Evolutionary conservation across 306 rosid species (phyloP), one percentile per base, ranked within the genome.

Genomic region (Sesbania bispinosa): DNA sequence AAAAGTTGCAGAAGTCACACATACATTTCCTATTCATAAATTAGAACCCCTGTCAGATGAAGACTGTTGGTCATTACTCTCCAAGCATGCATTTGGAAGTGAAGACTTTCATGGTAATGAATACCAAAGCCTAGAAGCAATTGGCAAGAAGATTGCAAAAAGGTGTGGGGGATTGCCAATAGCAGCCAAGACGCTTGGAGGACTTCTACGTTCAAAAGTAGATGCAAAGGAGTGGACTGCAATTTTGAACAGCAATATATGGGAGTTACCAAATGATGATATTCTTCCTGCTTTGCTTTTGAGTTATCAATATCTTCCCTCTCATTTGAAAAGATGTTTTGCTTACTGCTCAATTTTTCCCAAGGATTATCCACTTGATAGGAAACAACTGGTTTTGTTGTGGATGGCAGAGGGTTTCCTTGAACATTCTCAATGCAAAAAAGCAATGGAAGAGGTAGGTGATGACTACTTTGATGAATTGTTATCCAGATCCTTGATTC

Each of bases 1-100:
- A 24, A 62, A 39, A 64, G 88, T 77, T 58, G 85, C 88, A 13
- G 50, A 71, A 6, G 74, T 80, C 54, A 13, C 65, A 66, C 81
- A 67, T 18, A 78, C 88, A 1, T 71, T 75, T 53, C 77, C 80
- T 21, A 46, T 81, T 11, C 69, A 81, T 32, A 39, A 57, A 5
- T 63, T 84, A 45, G 61, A 68, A 19, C 51, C 72, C 11, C 47
- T 83, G 10, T 60, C 80, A 14, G 27, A 50, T 30, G 82, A 76
- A 16, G 80, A 83, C 30, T 67, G 77, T 16, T 83, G 80, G 87
- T 38, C 23, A 3, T 38, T 83, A 76, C 45, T 15, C 35, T 75
- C 7, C 55, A 71, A 66, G 62, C 43, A 30, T n/a, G n/a, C n/a
- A n/a, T n/a, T n/a, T n/a, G n/a, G n/a, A n/a, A n/a, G n/a, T n/a